Conservation (phyloP, 768 basidiomycete species). For the Artomyces pyxidatus region DNA sequence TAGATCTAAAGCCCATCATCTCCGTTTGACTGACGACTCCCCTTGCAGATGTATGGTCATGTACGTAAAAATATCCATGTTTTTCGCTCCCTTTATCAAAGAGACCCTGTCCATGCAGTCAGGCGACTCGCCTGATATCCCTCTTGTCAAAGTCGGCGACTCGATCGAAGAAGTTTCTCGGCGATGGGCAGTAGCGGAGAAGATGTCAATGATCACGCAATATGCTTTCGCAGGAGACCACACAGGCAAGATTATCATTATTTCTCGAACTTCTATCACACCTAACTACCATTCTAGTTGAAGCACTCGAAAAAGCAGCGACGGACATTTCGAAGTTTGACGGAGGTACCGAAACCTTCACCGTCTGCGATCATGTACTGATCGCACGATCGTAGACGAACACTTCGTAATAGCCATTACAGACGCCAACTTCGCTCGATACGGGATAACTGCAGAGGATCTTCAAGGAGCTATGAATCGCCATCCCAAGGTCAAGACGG, state of each 20-base stretch:
- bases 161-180: slow-evolving; percentile 47
- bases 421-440: slow-evolving; percentile 62
- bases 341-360: slow-evolving; percentile 32
- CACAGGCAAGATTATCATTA: slow-evolving; percentile 34
- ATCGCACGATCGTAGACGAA: slow-evolving; percentile 36
- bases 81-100: neutral
- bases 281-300: slow-evolving; percentile 37
- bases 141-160: slow-evolving; percentile 40
- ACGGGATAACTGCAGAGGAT: slow-evolving; percentile 52
- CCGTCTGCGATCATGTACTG: neutral
- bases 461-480: slow-evolving; percentile 48
- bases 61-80: slow-evolving; percentile 28
- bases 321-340: slow-evolving; percentile 52
- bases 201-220: slow-evolving; percentile 61
- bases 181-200: slow-evolving; percentile 60
- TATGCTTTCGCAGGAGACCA: slow-evolving; percentile 64
- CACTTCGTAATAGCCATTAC: slow-evolving; percentile 69
- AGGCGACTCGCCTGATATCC: slow-evolving; percentile 52
- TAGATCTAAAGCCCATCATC: neutral
- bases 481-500: slow-evolving; percentile 58
- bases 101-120: slow-evolving; percentile 31
- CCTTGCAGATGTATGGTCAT: slow-evolving; percentile 52
- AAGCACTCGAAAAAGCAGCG: slow-evolving; percentile 59
- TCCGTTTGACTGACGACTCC: neutral
- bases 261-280: slow-evolving; percentile 3